These are phyloP conservation scores for Cladorrhinum samala DNA, from an alignment of 495 filamentous ascomycete genomes.

Conservation along the genomic window DNA sequence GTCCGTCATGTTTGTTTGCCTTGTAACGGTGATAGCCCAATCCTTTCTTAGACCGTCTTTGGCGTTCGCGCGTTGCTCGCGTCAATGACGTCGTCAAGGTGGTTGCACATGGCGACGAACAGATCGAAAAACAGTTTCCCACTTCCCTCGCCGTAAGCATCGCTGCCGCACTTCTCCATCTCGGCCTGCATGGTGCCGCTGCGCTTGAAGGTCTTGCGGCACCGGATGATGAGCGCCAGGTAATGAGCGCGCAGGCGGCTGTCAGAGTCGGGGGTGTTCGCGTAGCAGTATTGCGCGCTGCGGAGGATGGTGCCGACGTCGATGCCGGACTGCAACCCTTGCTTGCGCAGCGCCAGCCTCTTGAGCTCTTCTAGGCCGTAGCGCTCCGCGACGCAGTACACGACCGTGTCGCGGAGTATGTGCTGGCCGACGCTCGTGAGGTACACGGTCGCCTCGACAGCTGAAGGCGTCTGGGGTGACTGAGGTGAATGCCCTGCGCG, in stretches of 20 bases:
- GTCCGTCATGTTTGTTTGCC: constrained; percentile 8
- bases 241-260: constrained; percentile 87
- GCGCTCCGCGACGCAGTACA: constrained; percentile 86
- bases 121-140: constrained; percentile 92
- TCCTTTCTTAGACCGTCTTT: constrained; percentile 43
- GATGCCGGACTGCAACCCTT: constrained; percentile 80
- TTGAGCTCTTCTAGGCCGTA: constrained; percentile 84
- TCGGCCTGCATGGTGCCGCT: constrained; percentile 97
- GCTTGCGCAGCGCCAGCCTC: constrained; percentile 81
- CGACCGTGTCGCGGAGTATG: constrained; percentile 79
- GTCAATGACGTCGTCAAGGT: constrained; percentile 84
- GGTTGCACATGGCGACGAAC: constrained; percentile 95
- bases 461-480: constrained; percentile 32
- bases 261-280: constrained; percentile 86
- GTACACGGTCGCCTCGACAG: constrained; percentile 70
- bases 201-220: constrained; percentile 88
- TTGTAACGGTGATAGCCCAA: constrained; percentile 12
- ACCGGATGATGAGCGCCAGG: constrained; percentile 88
- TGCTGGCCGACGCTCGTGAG: constrained; percentile 57
- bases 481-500: constrained; percentile 35
- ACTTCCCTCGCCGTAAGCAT: constrained; percentile 50
- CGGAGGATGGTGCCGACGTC: constrained; percentile 80
- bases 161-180: constrained; percentile 65
- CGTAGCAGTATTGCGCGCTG: constrained; percentile 88
- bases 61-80: constrained; percentile 46